Conservation (phyloP, 345 rosid genomes). For the Citrus glauca region DNA sequence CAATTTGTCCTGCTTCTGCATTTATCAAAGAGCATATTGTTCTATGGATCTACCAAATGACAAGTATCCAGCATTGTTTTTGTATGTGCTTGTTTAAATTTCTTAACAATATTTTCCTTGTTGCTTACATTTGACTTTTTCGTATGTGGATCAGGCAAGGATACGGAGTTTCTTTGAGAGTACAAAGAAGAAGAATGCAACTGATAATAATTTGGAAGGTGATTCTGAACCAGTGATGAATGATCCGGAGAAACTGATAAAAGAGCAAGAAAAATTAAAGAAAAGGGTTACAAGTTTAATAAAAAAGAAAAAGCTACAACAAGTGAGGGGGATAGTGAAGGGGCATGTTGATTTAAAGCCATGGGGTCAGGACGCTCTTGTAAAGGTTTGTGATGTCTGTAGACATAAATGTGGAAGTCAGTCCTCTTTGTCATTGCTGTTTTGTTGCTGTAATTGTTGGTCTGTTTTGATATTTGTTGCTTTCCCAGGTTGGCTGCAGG, state of each 20-base stretch:
- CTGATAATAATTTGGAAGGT: constrained; percentile 19
- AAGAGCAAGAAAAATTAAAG: constrained; percentile 56
- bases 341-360: constrained; percentile 53
- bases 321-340: constrained; percentile 57
- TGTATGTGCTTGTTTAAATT: neutral
- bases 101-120: neutral
- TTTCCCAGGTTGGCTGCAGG: constrained; percentile 78
- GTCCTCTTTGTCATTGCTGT: neutral
- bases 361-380: constrained; percentile 94
- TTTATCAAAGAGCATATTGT: no score
- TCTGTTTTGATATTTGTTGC: constrained; percentile 21
- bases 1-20: no score
- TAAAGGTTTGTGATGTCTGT: constrained; percentile 53
- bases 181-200: constrained; percentile 49
- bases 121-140: constrained; percentile 10
- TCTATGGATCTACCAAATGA: neutral
- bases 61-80: neutral
- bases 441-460: constrained; percentile 7
- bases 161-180: constrained; percentile 69
- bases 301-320: constrained; percentile 61
- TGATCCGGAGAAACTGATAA: constrained; percentile 29
- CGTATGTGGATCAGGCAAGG: constrained; percentile 50
- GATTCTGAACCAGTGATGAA: constrained; percentile 30
- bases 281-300: constrained; percentile 54
- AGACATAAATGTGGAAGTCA: constrained; percentile 5